Conservation (phyloP, 2,329 filamentous ascomycete genomes). For the Leptographium lundbergii region DNA sequence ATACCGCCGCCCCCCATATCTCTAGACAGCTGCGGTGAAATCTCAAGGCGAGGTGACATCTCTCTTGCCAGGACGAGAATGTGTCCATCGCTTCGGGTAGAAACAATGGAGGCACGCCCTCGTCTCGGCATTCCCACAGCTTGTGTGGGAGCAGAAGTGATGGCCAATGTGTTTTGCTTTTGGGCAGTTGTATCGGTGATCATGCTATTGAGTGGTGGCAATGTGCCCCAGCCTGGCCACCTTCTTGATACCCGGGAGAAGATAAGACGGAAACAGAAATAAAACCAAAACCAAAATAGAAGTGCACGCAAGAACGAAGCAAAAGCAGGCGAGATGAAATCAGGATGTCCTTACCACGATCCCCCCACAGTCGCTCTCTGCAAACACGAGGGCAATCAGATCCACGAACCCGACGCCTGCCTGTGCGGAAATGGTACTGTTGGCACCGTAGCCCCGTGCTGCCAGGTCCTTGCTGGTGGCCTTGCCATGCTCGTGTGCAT, state of each 20-base stretch:
- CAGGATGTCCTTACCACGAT: slow-evolving; percentile 23
- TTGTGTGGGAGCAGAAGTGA: slow-evolving; percentile 8
- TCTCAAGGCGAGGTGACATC: slow-evolving; percentile 21
- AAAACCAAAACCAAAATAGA: slow-evolving; percentile 5
- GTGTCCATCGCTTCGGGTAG: slow-evolving; percentile 7
- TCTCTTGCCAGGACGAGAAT: slow-evolving; percentile 2
- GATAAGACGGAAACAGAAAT: neutral
- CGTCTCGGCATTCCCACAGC: slow-evolving; percentile 7
- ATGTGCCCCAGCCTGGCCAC: slow-evolving; percentile 33
- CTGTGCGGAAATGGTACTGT: slow-evolving; percentile 56
- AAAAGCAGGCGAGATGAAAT: slow-evolving; percentile 8
- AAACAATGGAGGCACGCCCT: neutral
- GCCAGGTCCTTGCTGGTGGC: slow-evolving; percentile 34
- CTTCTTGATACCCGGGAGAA: slow-evolving; percentile 44
- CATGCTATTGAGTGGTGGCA: slow-evolving; percentile 32
- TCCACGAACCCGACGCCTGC: slow-evolving; percentile 66
- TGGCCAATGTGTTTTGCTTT: slow-evolving; percentile 30
- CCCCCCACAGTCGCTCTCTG: slow-evolving; percentile 48
- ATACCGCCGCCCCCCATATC: slow-evolving; percentile 35
- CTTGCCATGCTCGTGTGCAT: slow-evolving; percentile 7
- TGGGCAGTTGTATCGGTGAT: slow-evolving; percentile 59
- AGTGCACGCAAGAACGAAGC: neutral
- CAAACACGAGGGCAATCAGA: slow-evolving; percentile 61
- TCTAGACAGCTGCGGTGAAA: slow-evolving; percentile 36
- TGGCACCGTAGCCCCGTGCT: slow-evolving; percentile 71